These are phyloP conservation scores for Bimuria novae-zelandiae DNA, from an alignment of 2,329 filamentous ascomycete genomes.

Conservation along the genomic window DNA sequence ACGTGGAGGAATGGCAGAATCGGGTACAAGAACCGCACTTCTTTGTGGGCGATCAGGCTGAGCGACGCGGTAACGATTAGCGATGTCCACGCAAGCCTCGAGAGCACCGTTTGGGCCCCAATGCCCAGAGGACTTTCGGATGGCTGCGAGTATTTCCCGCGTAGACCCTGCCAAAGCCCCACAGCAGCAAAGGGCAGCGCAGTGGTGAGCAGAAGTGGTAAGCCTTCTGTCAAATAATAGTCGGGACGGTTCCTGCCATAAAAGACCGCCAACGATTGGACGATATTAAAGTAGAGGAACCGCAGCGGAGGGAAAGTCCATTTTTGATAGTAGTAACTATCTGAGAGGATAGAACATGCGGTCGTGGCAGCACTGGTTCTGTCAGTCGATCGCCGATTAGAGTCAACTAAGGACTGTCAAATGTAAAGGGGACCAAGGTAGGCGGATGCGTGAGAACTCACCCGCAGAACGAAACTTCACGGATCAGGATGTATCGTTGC, in stretches of 20 bases:
- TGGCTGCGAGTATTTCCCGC: not conserved
- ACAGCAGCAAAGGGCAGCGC: slow-evolving; percentile 74
- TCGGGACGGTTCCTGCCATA: slow-evolving; percentile 90
- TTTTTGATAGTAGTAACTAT: slow-evolving; percentile 77
- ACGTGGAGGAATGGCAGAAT: slow-evolving; percentile 85
- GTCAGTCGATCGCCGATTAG: slow-evolving; percentile 19
- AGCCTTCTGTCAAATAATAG: slow-evolving; percentile 89
- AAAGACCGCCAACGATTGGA: slow-evolving; percentile 85
- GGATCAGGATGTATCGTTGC: slow-evolving; percentile 59
- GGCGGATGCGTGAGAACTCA: slow-evolving; percentile 34
- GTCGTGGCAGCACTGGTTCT: slow-evolving; percentile 61
- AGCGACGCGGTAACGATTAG: slow-evolving; percentile 67
- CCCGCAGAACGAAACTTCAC: slow-evolving; percentile 68
- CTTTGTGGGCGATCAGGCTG: slow-evolving; percentile 88
- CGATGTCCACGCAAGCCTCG: slow-evolving; percentile 47
- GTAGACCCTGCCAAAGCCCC: slow-evolving; percentile 61
- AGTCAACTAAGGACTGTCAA: slow-evolving; percentile 13
- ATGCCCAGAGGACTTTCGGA: slow-evolving; percentile 12
- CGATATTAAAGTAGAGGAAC: slow-evolving; percentile 89
- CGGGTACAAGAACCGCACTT: slow-evolving; percentile 95
- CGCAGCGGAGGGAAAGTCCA: slow-evolving; percentile 89
- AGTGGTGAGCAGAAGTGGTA: slow-evolving; percentile 84
- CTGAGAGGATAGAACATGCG: slow-evolving; percentile 66
- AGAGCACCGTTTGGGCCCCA: slow-evolving; percentile 22
- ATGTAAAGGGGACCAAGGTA: slow-evolving; percentile 9